Evolutionary conservation across 1,284 basidiomycete species (phyloP), one percentile per base, ranked within the genome.

Genomic region (Malassezia nana): DNA sequence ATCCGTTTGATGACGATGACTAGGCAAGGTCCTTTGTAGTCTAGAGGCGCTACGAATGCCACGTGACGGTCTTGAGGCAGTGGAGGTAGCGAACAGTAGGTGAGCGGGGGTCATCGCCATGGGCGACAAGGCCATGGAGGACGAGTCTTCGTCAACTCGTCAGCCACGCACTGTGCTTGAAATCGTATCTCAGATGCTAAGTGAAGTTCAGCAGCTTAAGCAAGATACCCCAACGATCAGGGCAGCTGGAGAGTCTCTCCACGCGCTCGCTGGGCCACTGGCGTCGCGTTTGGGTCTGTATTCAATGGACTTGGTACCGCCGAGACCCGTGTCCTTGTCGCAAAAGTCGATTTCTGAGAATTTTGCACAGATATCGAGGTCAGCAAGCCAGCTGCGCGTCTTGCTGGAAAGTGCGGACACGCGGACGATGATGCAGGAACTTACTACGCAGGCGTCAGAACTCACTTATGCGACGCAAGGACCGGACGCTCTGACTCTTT

Each of bases 1-100:
- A 56, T 20, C 54, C 54, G 8, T 56, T 56, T 24, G 49, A 56
- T 22, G 54, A 56, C 18, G 54, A 56, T 3, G 54, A 56, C 45
- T 51, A 56, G 49, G 4, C 13, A 24, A 8, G 7, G 26, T 28
- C 40, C 6, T 42, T n/a, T n/a, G n/a, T n/a, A n/a, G n/a, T n/a
- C n/a, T n/a, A 38, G 35, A 38, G 16, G 18, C 16, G 15, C 6
- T n/a, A 16, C 3, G 18, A 13, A 18, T 38, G 35, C 35, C 35
- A 38, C 35, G 35, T 38, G 35, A 9, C 32, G 32, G 13, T 16
- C 32, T 15, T 10, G 4, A 6, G 5, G 35, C 18, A 18, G 35
- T 38, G 35, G 35, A 38, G 35, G 35, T 9, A 38, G 35, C 35
- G 13, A 18, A 20, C 35, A 9, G 18, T 38, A n/a, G 4, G 35